phyloP scores from a whole-genome alignment of 331 rosid species.

The Quercus tomentella region DNA sequence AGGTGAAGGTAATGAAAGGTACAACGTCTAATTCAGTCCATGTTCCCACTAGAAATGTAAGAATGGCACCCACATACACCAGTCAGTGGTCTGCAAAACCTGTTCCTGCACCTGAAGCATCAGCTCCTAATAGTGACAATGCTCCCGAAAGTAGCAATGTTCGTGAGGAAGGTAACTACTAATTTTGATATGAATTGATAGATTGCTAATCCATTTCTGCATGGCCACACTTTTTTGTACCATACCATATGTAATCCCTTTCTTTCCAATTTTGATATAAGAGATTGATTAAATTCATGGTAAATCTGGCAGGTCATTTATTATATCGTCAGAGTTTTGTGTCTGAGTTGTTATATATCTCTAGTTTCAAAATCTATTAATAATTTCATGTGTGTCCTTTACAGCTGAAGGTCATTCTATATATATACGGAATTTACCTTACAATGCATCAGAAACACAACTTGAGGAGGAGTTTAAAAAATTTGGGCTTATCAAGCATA shows the following conservation, averaged over 20 bases:
- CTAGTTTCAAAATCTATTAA: constrained; percentile 10
- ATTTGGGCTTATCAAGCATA: constrained; percentile 87
- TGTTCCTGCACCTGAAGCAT: constrained; percentile 43
- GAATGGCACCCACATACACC: constrained; percentile 46
- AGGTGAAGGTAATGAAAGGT: constrained; percentile 67
- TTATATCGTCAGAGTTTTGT: neutral
- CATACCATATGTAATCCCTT: neutral
- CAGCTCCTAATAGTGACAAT: constrained; percentile 50
- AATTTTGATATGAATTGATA: neutral
- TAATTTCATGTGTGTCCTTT: constrained; percentile 16
- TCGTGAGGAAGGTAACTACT: constrained; percentile 73
- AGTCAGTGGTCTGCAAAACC: constrained; percentile 53
- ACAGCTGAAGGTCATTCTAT: constrained; percentile 91
- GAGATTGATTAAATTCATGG: neutral
- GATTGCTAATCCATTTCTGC: neutral
- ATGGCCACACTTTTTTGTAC: neutral
- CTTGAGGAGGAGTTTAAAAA: constrained; percentile 81
- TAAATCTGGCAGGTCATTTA: neutral
- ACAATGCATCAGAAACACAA: constrained; percentile 84
- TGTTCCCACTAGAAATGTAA: constrained; percentile 44
- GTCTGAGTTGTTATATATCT: neutral
- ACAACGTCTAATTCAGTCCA: constrained; percentile 43
- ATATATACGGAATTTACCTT: constrained; percentile 84
- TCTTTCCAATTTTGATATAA: neutral
- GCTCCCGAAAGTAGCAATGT: constrained; percentile 59